phyloP scores from a whole-genome alignment of 2,329 filamentous ascomycete species.

The Xylaria multiplex region DNA sequence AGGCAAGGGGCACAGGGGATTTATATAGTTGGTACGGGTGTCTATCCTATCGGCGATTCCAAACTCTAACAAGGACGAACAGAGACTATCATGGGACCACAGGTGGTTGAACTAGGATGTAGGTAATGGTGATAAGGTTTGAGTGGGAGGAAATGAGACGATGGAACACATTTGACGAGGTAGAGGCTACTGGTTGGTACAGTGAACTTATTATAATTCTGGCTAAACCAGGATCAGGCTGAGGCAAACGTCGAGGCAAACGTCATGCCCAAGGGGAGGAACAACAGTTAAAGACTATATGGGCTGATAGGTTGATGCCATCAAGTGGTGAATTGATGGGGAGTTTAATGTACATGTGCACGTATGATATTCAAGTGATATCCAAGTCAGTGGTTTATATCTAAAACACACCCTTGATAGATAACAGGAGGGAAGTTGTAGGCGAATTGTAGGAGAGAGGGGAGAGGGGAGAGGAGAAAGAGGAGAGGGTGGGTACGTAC shows the following conservation, averaged over 20 bases:
- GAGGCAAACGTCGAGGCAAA: background rate
- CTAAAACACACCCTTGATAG: too few species aligned
- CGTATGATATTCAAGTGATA: slow-evolving; percentile 18
- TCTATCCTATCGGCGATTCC: slow-evolving; percentile 21
- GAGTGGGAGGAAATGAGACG: slow-evolving; percentile 11
- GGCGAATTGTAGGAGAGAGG: background rate
- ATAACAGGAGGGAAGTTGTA: background rate
- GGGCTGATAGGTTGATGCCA: slow-evolving; percentile 8
- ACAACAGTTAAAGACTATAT: slow-evolving; percentile 5
- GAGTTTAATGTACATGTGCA: slow-evolving; percentile 14
- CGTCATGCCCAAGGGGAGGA: background rate
- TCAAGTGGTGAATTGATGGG: slow-evolving; percentile 6
- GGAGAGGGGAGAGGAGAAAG: background rate
- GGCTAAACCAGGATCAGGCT: background rate
- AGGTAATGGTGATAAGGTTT: slow-evolving; percentile 11
- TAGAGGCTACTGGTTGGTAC: background rate
- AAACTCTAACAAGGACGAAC: background rate
- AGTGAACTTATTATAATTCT: slow-evolving; percentile 1
- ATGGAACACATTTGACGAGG: slow-evolving; percentile 23
- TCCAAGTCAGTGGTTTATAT: background rate
- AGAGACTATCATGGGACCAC: background rate
- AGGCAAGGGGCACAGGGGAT: slow-evolving; percentile 30
- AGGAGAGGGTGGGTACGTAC: too few species aligned
- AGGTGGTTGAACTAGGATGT: background rate
- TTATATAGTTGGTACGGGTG: slow-evolving; percentile 12